A percentile compares a stretch with the other conserved stretches of the same genome.
These are phyloP conservation scores for Sporothrix euskadiensis DNA, from an alignment of 2,329 filamentous ascomycete genomes.

Conservation along the genomic window DNA sequence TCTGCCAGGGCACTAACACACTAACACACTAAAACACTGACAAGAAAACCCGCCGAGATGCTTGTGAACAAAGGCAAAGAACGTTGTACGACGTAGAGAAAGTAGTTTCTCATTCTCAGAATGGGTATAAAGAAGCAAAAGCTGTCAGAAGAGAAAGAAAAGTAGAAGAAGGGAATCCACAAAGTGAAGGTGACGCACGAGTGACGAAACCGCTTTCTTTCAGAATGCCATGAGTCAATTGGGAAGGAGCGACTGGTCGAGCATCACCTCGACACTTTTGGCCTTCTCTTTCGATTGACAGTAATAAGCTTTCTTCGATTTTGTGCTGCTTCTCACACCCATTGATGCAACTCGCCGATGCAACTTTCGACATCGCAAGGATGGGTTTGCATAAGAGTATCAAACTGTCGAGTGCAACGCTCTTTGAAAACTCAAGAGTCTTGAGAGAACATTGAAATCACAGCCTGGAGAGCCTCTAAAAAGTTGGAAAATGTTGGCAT, in stretches of 20 bases:
- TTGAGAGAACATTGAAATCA: neutral
- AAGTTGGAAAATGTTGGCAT: conserved; percentile 30
- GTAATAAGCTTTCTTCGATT: neutral
- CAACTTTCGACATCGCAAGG: neutral
- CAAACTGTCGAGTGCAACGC: neutral
- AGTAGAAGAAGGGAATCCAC: neutral
- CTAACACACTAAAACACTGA: neutral
- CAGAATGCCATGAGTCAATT: neutral
- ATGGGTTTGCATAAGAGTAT: neutral
- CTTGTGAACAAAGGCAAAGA: conserved; percentile 1
- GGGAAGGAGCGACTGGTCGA: neutral
- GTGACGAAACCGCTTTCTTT: neutral
- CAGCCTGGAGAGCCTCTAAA: neutral
- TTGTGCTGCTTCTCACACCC: neutral
- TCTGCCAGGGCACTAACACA: neutral
- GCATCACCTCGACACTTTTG: neutral
- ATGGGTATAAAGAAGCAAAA: neutral
- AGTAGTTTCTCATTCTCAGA: neutral
- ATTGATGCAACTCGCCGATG: neutral
- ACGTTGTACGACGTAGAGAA: neutral
- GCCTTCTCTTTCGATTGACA: neutral
- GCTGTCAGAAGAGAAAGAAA: neutral
- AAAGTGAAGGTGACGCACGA: neutral
- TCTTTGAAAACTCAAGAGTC: neutral
- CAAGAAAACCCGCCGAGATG: neutral